A percentile compares a stretch with the other conserved stretches of the same genome.
These are phyloP conservation scores for Corymbia citriodora DNA, from an alignment of 441 rosid species.

Conservation along the genomic window DNA sequence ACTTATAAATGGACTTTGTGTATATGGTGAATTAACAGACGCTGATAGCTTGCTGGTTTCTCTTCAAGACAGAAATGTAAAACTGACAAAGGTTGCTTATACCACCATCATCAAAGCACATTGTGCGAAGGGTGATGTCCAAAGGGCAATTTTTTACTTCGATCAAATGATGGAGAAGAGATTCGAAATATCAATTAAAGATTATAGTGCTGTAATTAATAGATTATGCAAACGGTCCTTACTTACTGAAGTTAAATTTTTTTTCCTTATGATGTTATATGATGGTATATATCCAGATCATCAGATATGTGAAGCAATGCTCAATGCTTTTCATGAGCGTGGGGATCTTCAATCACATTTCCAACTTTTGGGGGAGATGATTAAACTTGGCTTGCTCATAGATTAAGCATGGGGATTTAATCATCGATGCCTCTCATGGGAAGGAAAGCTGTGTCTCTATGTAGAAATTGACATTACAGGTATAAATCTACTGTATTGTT, in stretches of 20 bases:
- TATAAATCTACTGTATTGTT: background rate
- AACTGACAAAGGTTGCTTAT: constrained; percentile 51
- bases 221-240: constrained; percentile 57
- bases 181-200: constrained; percentile 48
- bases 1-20: constrained; percentile 58
- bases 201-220: constrained; percentile 61
- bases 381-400: constrained; percentile 42
- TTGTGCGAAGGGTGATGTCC: constrained; percentile 61
- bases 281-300: constrained; percentile 48
- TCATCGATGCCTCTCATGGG: background rate
- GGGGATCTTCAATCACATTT: constrained; percentile 23
- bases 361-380: constrained; percentile 36
- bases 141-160: constrained; percentile 30
- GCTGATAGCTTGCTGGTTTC: constrained; percentile 47
- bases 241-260: constrained; percentile 32
- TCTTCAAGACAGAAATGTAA: constrained; percentile 34
- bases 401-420: constrained; percentile 8
- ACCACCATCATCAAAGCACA: constrained; percentile 68
- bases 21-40: constrained; percentile 30
- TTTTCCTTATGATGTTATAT: constrained; percentile 52
- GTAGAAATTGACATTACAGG: background rate
- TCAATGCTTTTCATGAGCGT: constrained; percentile 26
- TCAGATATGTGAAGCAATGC: constrained; percentile 45
- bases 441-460: background rate
- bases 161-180: constrained; percentile 49